phyloP scores from a whole-genome alignment of 208 protist genomes.

The Paratrypanosoma confusum region DNA sequence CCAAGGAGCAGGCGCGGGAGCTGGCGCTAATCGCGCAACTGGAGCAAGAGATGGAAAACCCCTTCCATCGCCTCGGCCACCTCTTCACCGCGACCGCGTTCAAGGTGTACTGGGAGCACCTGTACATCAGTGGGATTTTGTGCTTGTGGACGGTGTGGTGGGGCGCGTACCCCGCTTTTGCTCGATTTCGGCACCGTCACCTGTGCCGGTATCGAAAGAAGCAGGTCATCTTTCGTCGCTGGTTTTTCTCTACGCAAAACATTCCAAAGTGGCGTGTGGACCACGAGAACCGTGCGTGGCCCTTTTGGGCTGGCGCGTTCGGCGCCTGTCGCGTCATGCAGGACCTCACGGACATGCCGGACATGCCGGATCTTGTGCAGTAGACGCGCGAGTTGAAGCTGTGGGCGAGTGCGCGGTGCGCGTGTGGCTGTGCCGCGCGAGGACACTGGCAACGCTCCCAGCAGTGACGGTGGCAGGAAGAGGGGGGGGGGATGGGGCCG shows the following conservation, averaged over 20 bases:
- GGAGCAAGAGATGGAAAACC: constrained; percentile 34
- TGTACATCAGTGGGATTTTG: constrained; percentile 60
- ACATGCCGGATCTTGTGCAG: constrained; percentile 67
- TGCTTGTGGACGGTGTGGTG: constrained; percentile 36
- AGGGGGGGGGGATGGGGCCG: too few species aligned
- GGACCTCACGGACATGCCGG: constrained; percentile 71
- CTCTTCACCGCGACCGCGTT: constrained; percentile 7
- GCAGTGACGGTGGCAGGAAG: too few species aligned
- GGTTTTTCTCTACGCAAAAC: constrained; percentile 52
- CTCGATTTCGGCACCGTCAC: constrained; percentile 50
- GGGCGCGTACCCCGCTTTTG: constrained; percentile 48
- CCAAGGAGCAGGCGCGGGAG: constrained; percentile 30
- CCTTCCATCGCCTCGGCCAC: constrained; percentile 30
- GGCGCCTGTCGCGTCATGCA: constrained; percentile 33
- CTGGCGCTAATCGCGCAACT: constrained; percentile 28
- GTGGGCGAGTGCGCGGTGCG: too few species aligned
- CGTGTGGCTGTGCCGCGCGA: too few species aligned
- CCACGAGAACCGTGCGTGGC: constrained; percentile 49
- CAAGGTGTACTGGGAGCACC: constrained; percentile 35
- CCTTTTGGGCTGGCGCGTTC: constrained; percentile 45
- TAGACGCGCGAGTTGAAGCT: too few species aligned
- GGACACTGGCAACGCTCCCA: too few species aligned
- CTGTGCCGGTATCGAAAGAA: constrained; percentile 39
- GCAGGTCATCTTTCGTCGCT: constrained; percentile 37
- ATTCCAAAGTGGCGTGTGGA: constrained; percentile 72